Base-by-base conservation (phyloP, 345 rosid species). In the Linum tenue region DNA sequence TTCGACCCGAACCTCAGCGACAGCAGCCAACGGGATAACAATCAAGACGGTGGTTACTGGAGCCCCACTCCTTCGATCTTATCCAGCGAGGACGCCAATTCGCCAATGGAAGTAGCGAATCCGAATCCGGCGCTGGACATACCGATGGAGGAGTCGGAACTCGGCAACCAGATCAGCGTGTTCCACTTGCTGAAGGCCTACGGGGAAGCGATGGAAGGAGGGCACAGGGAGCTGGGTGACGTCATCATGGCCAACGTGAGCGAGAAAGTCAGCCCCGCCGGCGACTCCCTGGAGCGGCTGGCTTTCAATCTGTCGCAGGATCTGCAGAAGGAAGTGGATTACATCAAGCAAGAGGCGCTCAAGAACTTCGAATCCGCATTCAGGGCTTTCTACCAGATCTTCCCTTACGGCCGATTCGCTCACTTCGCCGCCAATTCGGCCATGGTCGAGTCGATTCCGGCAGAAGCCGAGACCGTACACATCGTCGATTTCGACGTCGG, bases 391-490 rank as follows among this genome's bases (percentile, higher is more conserved):
- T 83, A 86, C 63, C 81, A 71, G 53, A 58, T 69, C 12, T 76
- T 82, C 71, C 91, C 84, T 0, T 74, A 73, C 6, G 84, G 81
- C 10, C 80, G 79, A 56, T 77, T 81, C 36, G 82, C 88, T 51
- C 91, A 86, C 57, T 78, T 78, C 14, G 69, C 77, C 1, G 88
- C 88, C 0, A 83, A 83, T 65, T 73, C 81, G 0, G 76, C 85
- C 16, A 76, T 83, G 65, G 61, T 79, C 2, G 79, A 71, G 68
- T 61, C 84, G 39, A 66, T 73, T 36, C 83, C 85, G 0, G 42
- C 57, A 3, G 79, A 71, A 35, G 77, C 68, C 11, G 79, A 69
- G 71, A 67, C 62, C 3, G 37, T 80, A 14, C 85, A 68, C 60
- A 31, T 86, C 39, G 75, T 86, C 22, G 91, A 86, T 57, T 86